These are phyloP conservation scores for Phytomonas francai DNA, from an alignment of 208 protist genomes.

Conservation along the genomic window DNA sequence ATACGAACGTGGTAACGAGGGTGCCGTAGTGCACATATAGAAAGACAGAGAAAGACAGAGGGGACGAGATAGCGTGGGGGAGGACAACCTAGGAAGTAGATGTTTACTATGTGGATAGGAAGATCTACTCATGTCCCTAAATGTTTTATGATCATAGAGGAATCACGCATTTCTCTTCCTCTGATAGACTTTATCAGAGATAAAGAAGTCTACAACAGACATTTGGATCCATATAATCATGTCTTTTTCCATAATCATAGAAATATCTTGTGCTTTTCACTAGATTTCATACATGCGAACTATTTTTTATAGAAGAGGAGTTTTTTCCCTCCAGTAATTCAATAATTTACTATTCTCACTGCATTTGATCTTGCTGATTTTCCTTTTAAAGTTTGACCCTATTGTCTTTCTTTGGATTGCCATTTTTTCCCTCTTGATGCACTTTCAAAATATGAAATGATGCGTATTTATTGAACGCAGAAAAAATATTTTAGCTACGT, in stretches of 20 bases:
- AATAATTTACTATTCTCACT: background rate
- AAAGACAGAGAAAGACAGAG: background rate
- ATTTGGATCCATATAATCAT: background rate
- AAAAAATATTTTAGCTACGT: background rate
- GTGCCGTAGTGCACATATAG: background rate
- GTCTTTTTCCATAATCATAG: slow-evolving; percentile 3
- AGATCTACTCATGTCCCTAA: background rate
- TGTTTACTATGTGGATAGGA: background rate
- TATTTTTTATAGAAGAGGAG: background rate
- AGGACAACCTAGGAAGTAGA: background rate
- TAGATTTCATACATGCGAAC: background rate
- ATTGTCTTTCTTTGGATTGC: background rate
- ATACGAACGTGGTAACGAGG: background rate
- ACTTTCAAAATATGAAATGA: background rate
- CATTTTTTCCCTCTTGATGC: background rate
- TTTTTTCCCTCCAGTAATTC: background rate
- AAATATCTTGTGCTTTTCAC: background rate
- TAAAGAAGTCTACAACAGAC: background rate
- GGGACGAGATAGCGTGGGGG: background rate
- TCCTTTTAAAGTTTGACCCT: background rate
- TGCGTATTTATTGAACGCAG: background rate
- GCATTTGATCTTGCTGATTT: background rate
- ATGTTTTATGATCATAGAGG: background rate
- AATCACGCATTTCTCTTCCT: background rate
- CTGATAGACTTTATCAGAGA: background rate